These are phyloP conservation scores for Cutaneotrichosporon daszewskae DNA, from an alignment of 1,284 basidiomycete species.

Conservation along the genomic window DNA sequence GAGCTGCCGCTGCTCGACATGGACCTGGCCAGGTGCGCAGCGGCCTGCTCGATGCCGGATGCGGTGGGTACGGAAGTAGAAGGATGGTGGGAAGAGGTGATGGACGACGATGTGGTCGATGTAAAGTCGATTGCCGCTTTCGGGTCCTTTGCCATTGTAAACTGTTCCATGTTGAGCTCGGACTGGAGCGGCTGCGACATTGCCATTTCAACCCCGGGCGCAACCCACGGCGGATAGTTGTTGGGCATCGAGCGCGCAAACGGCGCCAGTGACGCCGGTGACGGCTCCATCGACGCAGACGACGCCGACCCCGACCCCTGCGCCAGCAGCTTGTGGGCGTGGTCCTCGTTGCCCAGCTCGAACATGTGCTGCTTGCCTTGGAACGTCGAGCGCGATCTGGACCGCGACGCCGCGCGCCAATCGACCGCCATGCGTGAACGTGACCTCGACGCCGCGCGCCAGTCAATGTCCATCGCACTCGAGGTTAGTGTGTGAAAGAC, in stretches of 20 bases:
- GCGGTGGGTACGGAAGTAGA: not conserved
- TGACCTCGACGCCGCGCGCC: slow-evolving; percentile 85
- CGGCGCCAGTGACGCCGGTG: slow-evolving; percentile 13
- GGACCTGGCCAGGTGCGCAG: not conserved
- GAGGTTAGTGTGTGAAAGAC: slow-evolving; percentile 9
- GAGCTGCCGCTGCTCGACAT: slow-evolving; percentile 6
- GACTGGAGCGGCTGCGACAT: slow-evolving; percentile 19
- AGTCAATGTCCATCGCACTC: slow-evolving; percentile 68
- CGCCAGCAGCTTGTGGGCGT: slow-evolving; percentile 49
- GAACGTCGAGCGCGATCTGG: slow-evolving; percentile 44
- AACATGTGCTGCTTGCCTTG: slow-evolving; percentile 35
- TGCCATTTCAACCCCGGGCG: slow-evolving; percentile 15
- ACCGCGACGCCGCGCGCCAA: slow-evolving; percentile 50
- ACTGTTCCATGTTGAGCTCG: slow-evolving; percentile 22
- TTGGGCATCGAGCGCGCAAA: slow-evolving; percentile 23
- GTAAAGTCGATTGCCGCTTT: slow-evolving; percentile 4
- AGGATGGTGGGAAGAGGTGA: too few relatives aligned
- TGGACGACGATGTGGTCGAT: too few relatives aligned
- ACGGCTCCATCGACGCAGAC: slow-evolving; percentile 29
- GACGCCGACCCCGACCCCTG: slow-evolving; percentile 57
- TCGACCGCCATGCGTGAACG: slow-evolving; percentile 75
- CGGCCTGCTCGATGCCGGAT: not conserved
- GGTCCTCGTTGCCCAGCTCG: slow-evolving; percentile 41
- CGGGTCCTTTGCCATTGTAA: slow-evolving; percentile 8
- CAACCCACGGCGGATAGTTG: slow-evolving; percentile 17